phyloP scores from a whole-genome alignment of 31 red algal genomes.

The Endocladia muricata region DNA sequence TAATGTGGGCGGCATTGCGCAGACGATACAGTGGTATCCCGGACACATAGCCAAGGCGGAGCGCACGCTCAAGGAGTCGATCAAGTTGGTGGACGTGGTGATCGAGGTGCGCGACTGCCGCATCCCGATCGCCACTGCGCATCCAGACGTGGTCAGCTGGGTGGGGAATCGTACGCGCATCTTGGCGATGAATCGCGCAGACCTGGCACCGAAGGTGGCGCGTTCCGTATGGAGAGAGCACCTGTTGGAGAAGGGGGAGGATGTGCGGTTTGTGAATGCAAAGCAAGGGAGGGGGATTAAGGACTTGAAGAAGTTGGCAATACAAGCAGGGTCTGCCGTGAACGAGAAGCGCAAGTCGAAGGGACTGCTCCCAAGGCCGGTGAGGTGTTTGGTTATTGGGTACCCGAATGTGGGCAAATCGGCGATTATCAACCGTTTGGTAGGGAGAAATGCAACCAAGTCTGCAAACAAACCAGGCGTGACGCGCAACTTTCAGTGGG shows the following conservation, averaged over 20 bases:
- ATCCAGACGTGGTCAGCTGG: conserved; percentile 68
- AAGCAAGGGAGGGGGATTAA: conserved; percentile 76
- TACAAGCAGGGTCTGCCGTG: conserved; percentile 61
- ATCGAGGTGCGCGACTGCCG: conserved; percentile 94
- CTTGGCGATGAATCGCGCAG: conserved; percentile 80
- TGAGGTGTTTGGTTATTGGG: conserved; percentile 85
- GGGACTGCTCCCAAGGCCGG: conserved; percentile 74
- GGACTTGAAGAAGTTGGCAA: conserved; percentile 55
- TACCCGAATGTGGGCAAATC: conserved; percentile 99
- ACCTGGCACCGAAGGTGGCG: conserved; percentile 61
- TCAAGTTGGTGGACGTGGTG: conserved; percentile 92
- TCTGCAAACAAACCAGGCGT: conserved; percentile 94
- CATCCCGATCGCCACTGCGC: conserved; percentile 77
- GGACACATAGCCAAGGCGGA: conserved; percentile 98
- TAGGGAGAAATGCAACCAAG: conserved; percentile 67
- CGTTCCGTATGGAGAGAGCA: conserved; percentile 59
- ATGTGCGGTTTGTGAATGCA: conserved; percentile 71
- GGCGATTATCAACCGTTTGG: conserved; percentile 93
- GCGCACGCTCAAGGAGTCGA: conserved; percentile 61
- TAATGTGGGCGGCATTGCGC: conserved; percentile 27
- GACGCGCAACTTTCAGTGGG: conserved; percentile 92
- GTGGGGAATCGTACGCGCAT: conserved; percentile 64
- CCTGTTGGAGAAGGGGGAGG: conserved; percentile 26
- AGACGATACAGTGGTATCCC: conserved; percentile 90
- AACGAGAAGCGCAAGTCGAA: conserved; percentile 76